Evolutionary conservation across 345 rosid genomes (phyloP).

Genomic region (Hypericum perforatum): DNA sequence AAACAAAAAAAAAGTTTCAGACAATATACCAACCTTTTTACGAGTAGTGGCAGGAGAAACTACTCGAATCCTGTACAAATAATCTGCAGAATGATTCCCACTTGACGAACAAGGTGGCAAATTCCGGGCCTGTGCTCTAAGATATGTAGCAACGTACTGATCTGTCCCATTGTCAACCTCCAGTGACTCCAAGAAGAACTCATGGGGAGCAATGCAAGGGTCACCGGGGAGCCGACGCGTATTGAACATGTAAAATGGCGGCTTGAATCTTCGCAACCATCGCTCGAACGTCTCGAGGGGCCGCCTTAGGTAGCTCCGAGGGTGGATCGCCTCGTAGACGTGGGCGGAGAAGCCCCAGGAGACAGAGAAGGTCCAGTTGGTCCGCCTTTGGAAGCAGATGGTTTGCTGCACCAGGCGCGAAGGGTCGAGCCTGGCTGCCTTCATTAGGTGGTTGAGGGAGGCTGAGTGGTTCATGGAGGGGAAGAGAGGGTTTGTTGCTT

Average conservation of each 20-base stretch:
- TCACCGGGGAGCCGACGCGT: slow-evolving; percentile 21
- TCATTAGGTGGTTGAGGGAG: slow-evolving; percentile 49
- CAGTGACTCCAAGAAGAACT: slow-evolving; percentile 46
- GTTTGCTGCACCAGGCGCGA: slow-evolving; percentile 53
- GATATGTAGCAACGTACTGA: slow-evolving; percentile 29
- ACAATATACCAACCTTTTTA: slow-evolving; percentile 28
- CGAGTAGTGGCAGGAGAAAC: slow-evolving; percentile 25
- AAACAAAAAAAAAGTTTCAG: neutral
- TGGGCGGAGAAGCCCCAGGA: slow-evolving; percentile 61
- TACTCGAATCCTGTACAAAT: slow-evolving; percentile 34
- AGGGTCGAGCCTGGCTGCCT: slow-evolving; percentile 36
- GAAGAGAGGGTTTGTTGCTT: slow-evolving; percentile 42
- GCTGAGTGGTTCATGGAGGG: slow-evolving; percentile 38
- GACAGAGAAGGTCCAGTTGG: slow-evolving; percentile 49
- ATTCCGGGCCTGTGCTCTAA: slow-evolving; percentile 15
- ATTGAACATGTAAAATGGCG: slow-evolving; percentile 43
- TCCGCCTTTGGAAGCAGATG: slow-evolving; percentile 44
- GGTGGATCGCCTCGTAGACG: slow-evolving; percentile 38
- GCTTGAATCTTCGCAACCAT: slow-evolving; percentile 21
- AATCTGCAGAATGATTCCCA: slow-evolving; percentile 39
- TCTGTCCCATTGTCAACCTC: slow-evolving; percentile 10
- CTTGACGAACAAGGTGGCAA: slow-evolving; percentile 26
- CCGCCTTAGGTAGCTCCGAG: slow-evolving; percentile 33
- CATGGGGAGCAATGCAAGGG: slow-evolving; percentile 53
- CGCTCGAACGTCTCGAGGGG: slow-evolving; percentile 52